phyloP scores from a whole-genome alignment of 768 basidiomycete genomes.

The Pilatotrama ljubarskyi region DNA sequence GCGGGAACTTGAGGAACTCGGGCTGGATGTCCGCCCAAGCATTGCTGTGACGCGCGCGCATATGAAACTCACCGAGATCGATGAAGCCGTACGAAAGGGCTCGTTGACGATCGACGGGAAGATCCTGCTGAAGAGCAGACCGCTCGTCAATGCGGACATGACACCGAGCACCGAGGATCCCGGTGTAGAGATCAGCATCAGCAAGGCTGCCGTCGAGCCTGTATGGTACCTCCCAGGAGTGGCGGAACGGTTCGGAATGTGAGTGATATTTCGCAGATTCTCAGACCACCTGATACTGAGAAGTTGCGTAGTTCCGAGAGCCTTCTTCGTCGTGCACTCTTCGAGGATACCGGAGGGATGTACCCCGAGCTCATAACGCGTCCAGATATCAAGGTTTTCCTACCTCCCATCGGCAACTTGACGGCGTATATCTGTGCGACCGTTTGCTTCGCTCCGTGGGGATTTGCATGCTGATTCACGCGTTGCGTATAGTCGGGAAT shows the following conservation, averaged over 20 bases:
- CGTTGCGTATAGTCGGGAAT: constrained; percentile 68
- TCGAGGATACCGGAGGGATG: constrained; percentile 96
- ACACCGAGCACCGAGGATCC: constrained; percentile 54
- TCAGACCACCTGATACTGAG: not conserved
- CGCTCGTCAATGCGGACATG: constrained; percentile 64
- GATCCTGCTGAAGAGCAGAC: constrained; percentile 70
- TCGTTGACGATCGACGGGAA: constrained; percentile 78
- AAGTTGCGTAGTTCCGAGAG: constrained; percentile 63
- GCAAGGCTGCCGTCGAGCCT: constrained; percentile 94
- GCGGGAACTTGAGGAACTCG: constrained; percentile 57
- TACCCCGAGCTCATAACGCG: constrained; percentile 95
- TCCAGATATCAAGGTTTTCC: constrained; percentile 92
- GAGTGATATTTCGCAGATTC: constrained; percentile 37
- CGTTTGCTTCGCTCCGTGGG: not conserved
- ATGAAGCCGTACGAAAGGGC: constrained; percentile 75
- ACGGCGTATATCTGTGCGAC: constrained; percentile 88
- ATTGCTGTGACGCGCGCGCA: constrained; percentile 93
- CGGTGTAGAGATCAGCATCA: constrained; percentile 86
- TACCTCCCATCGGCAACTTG: constrained; percentile 89
- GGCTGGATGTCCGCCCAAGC: constrained; percentile 86
- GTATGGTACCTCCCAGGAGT: constrained; percentile 96
- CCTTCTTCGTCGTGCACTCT: constrained; percentile 84
- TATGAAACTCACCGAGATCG: constrained; percentile 92
- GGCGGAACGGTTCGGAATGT: constrained; percentile 93
- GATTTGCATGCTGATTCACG: constrained; percentile 4